phyloP scores from a whole-genome alignment of 1,284 basidiomycete genomes.

The Melampsora larici-populina region DNA sequence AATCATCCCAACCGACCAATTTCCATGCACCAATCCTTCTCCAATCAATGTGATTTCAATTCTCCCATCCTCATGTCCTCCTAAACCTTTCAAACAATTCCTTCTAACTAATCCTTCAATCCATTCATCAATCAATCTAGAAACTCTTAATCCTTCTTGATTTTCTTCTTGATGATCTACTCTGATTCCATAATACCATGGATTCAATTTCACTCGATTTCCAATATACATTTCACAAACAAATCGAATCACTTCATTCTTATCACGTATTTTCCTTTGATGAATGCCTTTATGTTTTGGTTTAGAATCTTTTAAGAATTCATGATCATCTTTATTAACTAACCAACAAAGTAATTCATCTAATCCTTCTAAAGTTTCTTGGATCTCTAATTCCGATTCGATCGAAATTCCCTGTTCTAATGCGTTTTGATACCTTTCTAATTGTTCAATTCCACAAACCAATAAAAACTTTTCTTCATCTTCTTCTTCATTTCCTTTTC shows the following conservation, averaged over 20 bases:
- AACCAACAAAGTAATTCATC: not conserved
- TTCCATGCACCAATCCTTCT: not conserved
- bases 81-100: constrained; percentile 34
- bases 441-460: constrained; percentile 51
- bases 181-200: constrained; percentile 25
- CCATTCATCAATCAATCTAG: constrained; percentile 25
- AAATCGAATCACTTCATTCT: constrained; percentile 28
- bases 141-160: constrained; percentile 8
- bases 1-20: not conserved
- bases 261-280: not conserved
- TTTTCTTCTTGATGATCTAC: constrained; percentile 9
- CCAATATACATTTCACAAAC: constrained; percentile 15
- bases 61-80: not conserved
- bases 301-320: not conserved
- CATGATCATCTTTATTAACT: not conserved
- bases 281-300: not conserved
- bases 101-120: constrained; percentile 18
- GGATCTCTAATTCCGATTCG: constrained; percentile 47
- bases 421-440: constrained; percentile 47
- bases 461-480: constrained; percentile 49
- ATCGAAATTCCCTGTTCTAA: constrained; percentile 49
- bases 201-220: constrained; percentile 12
- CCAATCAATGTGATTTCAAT: constrained; percentile 32
- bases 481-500: constrained; percentile 32
- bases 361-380: not conserved